A percentile compares a stretch with the other conserved stretches of the same genome.
Conservation (phyloP, 2,329 filamentous ascomycete genomes). For the Ceratocystis destructans region DNA sequence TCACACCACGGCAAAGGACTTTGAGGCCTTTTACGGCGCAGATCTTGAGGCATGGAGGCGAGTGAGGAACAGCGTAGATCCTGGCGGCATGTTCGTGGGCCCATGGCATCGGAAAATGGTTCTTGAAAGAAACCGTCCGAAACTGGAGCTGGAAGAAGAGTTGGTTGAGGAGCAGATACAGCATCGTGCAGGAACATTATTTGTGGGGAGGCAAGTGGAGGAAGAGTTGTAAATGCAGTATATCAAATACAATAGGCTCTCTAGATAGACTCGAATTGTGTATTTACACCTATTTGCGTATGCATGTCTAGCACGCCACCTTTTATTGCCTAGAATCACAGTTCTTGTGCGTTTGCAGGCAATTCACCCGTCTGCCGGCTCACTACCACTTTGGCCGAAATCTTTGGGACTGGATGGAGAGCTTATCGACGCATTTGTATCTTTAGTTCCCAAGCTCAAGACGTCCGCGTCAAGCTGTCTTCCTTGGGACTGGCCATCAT, state of each 20-base stretch:
- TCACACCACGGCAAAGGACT: slow-evolving; percentile 42
- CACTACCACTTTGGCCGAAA: slow-evolving; percentile 10
- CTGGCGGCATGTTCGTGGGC: slow-evolving; percentile 76
- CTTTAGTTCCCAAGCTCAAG: neutral
- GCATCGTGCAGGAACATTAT: slow-evolving; percentile 4
- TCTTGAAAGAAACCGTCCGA: slow-evolving; percentile 28
- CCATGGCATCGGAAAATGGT: slow-evolving; percentile 74
- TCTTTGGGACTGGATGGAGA: slow-evolving; percentile 6
- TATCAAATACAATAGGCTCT: too few relatives aligned
- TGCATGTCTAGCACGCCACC: neutral
- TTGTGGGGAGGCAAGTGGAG: slow-evolving; percentile 15
- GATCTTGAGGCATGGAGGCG: slow-evolving; percentile 52
- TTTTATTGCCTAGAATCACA: neutral
- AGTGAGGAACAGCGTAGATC: slow-evolving; percentile 57
- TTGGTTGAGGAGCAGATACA: slow-evolving; percentile 14
- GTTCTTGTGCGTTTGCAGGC: neutral
- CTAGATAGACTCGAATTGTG: too few relatives aligned
- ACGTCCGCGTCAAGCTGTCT: slow-evolving; percentile 7
- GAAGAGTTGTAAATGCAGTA: neutral
- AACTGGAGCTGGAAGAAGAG: slow-evolving; percentile 24
- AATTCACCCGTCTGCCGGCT: slow-evolving; percentile 8
- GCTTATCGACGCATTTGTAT: neutral
- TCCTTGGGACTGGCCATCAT: neutral
- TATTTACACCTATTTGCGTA: neutral
- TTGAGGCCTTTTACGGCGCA: slow-evolving; percentile 56